Percentiles rank a stretch among this genome's conserved stretches.
Evolutionary conservation across 257 asterid species (phyloP).

Genomic region (Lithospermum erythrorhizon): DNA sequence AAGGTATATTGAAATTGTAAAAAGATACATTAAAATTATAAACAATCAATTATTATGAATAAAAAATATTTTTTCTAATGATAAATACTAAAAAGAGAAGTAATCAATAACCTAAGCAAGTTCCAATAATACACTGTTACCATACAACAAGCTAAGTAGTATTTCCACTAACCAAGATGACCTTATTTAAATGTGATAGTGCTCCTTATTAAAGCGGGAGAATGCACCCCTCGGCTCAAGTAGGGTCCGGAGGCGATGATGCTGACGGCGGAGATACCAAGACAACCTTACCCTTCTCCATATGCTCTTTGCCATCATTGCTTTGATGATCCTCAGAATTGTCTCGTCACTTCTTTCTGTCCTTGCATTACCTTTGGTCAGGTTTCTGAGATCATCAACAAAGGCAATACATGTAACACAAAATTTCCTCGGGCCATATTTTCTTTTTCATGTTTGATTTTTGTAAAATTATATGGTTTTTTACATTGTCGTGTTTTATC

Average conservation of each 20-base stretch:
- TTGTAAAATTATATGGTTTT: too few relatives aligned
- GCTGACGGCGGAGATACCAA: not conserved
- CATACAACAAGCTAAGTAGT: not conserved
- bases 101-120: not conserved
- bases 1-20: too few relatives aligned
- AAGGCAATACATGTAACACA: slow-evolving; percentile 12
- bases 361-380: slow-evolving; percentile 20
- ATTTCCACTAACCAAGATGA: not conserved
- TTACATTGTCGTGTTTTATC: too few relatives aligned
- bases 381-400: slow-evolving; percentile 12
- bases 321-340: slow-evolving; percentile 17
- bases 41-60: too few relatives aligned
- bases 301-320: slow-evolving; percentile 16
- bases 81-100: too few relatives aligned
- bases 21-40: too few relatives aligned
- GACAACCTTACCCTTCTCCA: slow-evolving; percentile 8
- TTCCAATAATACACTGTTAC: not conserved
- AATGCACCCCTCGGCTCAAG: slow-evolving; percentile 7
- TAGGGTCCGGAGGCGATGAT: slow-evolving; percentile 1
- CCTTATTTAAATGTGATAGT: too few relatives aligned
- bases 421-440: not conserved
- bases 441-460: too few relatives aligned
- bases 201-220: not conserved
- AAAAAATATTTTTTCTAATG: too few relatives aligned
- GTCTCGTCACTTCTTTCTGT: slow-evolving; percentile 13